These are phyloP conservation scores for Papiliotrema laurentii DNA, from an alignment of 1,284 basidiomycete species.

Conservation along the genomic window DNA sequence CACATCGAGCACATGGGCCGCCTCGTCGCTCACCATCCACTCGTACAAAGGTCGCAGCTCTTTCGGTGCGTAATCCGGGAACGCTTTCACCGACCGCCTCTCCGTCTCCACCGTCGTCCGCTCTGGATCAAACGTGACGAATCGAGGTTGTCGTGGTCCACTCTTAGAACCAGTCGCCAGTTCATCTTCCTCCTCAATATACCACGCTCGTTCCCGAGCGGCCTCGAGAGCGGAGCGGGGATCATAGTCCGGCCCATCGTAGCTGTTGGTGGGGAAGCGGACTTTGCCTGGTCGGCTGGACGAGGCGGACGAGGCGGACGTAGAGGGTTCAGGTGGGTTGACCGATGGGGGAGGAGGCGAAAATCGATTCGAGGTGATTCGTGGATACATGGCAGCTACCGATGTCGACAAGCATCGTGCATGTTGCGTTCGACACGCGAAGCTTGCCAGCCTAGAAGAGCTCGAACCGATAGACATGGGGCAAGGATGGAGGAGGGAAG, in stretches of 20 bases:
- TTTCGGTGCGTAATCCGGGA: conserved; percentile 9
- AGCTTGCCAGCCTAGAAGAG: background rate
- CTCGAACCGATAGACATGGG: background rate
- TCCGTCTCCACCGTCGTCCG: conserved; percentile 8
- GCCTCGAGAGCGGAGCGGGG: background rate
- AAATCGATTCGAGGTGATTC: background rate
- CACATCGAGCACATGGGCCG: conserved; percentile 9
- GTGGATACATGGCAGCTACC: background rate
- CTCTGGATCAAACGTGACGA: conserved; percentile 15
- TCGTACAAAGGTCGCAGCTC: conserved; percentile 6
- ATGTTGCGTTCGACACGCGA: background rate
- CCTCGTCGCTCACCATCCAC: conserved; percentile 9
- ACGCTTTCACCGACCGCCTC: background rate
- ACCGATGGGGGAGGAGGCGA: background rate
- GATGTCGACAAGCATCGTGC: background rate
- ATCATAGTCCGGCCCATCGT: conserved; percentile 1
- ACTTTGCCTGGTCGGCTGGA: background rate
- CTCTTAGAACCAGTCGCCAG: background rate
- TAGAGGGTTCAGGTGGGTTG: background rate
- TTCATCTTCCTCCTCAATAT: conserved; percentile 2
- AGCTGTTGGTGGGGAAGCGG: background rate
- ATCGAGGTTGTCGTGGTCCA: conserved; percentile 4
- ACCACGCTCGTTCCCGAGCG: conserved; percentile 10
- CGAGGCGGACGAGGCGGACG: background rate
- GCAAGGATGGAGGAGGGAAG: background rate